Conservation (phyloP, 2,329 filamentous ascomycete species). For the Xenoacremonium recifei region DNA sequence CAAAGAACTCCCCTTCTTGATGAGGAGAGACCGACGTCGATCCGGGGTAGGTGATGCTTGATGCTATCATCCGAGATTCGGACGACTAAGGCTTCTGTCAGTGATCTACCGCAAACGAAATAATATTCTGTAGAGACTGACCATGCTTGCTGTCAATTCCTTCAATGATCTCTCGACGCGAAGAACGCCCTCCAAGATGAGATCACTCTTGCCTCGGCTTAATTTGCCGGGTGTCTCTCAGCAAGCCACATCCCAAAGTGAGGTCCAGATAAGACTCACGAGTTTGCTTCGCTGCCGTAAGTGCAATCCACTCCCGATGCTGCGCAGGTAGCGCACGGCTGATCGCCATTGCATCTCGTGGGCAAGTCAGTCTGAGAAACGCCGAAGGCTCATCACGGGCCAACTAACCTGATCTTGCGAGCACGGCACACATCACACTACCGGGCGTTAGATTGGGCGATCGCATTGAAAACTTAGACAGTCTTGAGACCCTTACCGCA, state of each 20-base stretch:
- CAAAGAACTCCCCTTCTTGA: too few species aligned
- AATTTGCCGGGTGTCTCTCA: not conserved
- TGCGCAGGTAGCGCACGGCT: conserved; percentile 41
- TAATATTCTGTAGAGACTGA: conserved; percentile 20
- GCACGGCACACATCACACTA: conserved; percentile 48
- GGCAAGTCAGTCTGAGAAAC: conserved; percentile 6
- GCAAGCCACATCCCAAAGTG: too few species aligned
- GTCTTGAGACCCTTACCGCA: conserved; percentile 37
- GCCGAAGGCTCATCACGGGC: not conserved
- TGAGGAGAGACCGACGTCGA: too few species aligned
- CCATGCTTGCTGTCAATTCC: conserved; percentile 42
- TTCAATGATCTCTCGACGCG: conserved; percentile 46
- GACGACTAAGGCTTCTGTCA: too few species aligned
- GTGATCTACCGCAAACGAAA: too few species aligned
- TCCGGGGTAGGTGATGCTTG: too few species aligned
- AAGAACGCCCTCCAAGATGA: conserved; percentile 50
- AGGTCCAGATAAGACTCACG: conserved; percentile 37
- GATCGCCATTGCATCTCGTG: conserved; percentile 45
- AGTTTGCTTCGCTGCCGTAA: conserved; percentile 43
- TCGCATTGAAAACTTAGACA: not conserved
- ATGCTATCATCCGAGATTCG: too few species aligned
- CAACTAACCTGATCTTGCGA: conserved; percentile 44
- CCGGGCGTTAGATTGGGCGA: not conserved
- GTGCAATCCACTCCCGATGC: conserved; percentile 37
- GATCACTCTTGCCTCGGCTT: conserved; percentile 49